Base-by-base conservation (phyloP, 108 stramenopile species). In the Discostella pseudostelligera region DNA sequence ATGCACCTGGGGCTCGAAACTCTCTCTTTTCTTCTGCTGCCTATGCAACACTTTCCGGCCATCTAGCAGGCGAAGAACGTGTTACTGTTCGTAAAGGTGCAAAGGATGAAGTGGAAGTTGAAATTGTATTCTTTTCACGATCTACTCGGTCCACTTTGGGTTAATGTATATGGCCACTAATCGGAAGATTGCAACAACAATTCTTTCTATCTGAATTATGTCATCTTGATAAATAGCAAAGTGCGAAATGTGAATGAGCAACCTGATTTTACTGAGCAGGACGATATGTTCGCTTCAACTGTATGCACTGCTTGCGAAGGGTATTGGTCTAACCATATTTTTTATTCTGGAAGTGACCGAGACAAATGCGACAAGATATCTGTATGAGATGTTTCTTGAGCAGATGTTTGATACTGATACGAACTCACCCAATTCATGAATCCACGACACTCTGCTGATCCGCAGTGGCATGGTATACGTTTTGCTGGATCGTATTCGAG, bases 341-440 rank as follows among this genome's bases (percentile, higher is more conserved):
- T 43, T 43, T 43, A 43, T 43, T 16, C 42, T 43, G 42, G 42
- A 8, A 43, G 1, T 8, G n/a, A 43, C n/a, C 14, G 9, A 43
- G 42, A n/a, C n/a, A 12, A 43, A 43, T 16, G n/a, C 42, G 9
- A 11, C n/a, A 11, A 43, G 9, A 32, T 5, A 32, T 32, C 32
- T 4, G 32, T 32, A 32, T 32, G 3, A 32, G 32, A 5, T 32
- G 5, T 5, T 5, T 32, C 32, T 32, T 32, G 32, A 32, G 32
- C 32, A 32, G 32, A 32, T 32, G 3, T 3, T 32, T 32, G 32
- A 32, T 32, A 32, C 5, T 32, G 32, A 32, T 3, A 32, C 32
- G 5, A 5, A 29, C 70, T 74, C 49, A 78, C 90, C 91, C 88
- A 87, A 56, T 92, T 92, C 87, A 92, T 86, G 70, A 80, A 92